Conservation (phyloP, 73 alveolate genomes). For the Paramecium caudatum region DNA sequence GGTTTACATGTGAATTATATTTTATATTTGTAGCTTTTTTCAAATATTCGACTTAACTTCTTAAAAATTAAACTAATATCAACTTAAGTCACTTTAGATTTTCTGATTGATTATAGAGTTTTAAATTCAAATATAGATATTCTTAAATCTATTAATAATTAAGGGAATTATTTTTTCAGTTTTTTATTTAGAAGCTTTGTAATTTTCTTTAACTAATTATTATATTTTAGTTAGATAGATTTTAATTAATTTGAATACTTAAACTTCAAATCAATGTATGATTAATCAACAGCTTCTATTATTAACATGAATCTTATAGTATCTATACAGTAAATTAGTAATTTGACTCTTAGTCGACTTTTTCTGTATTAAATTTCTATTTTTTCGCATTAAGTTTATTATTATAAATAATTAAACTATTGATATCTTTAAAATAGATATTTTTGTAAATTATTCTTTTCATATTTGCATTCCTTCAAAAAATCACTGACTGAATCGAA, state of each 20-base stretch:
- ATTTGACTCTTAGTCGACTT: neutral
- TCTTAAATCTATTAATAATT: neutral
- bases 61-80: neutral
- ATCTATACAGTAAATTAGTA: neutral
- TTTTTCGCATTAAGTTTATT: neutral
- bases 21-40: neutral
- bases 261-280: neutral
- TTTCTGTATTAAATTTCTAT: neutral
- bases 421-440: neutral
- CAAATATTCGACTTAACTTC: neutral
- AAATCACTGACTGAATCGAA: constrained; percentile 1
- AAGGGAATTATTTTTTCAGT: neutral
- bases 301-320: neutral
- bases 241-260: neutral
- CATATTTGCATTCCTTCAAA: neutral
- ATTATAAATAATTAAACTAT: neutral
- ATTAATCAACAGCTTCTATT: neutral
- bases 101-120: neutral
- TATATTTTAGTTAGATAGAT: neutral
- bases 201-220: neutral
- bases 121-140: neutral
- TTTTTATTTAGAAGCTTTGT: neutral
- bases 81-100: neutral
- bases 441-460: neutral
- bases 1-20: neutral